Evolutionary conservation across 2,329 filamentous ascomycete species (phyloP).

Genomic region (Penicillium sp.): DNA sequence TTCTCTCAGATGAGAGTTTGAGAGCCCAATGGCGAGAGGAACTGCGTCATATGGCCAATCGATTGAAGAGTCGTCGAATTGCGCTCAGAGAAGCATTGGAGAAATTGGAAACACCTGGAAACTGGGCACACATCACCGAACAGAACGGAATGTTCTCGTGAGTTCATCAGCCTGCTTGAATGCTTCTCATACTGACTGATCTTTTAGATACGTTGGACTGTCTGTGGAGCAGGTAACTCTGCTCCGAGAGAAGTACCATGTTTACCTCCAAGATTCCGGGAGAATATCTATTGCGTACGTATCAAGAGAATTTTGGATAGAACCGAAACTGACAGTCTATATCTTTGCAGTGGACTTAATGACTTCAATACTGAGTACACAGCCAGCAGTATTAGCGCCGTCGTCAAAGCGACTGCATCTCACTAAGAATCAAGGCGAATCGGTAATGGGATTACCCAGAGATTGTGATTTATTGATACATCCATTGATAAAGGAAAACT

Average conservation of each 20-base stretch:
- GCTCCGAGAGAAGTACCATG: slow-evolving; percentile 10
- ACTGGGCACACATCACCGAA: slow-evolving; percentile 14
- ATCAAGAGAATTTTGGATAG: neutral
- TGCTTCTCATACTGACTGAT: neutral
- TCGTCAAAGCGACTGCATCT: slow-evolving; percentile 10
- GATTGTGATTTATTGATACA: too few relatives aligned
- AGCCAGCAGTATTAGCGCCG: slow-evolving; percentile 15
- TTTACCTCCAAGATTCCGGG: slow-evolving; percentile 17
- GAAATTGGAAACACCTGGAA: slow-evolving; percentile 15
- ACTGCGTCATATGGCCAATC: slow-evolving; percentile 11
- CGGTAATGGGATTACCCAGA: too few relatives aligned
- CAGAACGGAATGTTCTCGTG: slow-evolving; percentile 21
- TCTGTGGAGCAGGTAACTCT: slow-evolving; percentile 14
- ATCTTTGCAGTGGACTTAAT: slow-evolving; percentile 13
- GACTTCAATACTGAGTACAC: slow-evolving; percentile 13
- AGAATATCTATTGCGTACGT: slow-evolving; percentile 20
- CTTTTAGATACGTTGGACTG: slow-evolving; percentile 15
- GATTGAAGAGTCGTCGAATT: slow-evolving; percentile 7
- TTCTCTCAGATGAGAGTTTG: slow-evolving; percentile 7
- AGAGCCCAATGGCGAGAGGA: slow-evolving; percentile 14
- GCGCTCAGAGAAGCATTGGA: slow-evolving; percentile 6
- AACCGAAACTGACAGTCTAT: neutral
- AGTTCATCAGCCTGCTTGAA: neutral
- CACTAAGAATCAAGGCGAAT: neutral
- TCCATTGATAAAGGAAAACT: too few relatives aligned